Evolutionary conservation across 2,329 filamentous ascomycete genomes (phyloP), one percentile per base, ranked within the genome.

Genomic region (Akanthomyces muscarius): DNA sequence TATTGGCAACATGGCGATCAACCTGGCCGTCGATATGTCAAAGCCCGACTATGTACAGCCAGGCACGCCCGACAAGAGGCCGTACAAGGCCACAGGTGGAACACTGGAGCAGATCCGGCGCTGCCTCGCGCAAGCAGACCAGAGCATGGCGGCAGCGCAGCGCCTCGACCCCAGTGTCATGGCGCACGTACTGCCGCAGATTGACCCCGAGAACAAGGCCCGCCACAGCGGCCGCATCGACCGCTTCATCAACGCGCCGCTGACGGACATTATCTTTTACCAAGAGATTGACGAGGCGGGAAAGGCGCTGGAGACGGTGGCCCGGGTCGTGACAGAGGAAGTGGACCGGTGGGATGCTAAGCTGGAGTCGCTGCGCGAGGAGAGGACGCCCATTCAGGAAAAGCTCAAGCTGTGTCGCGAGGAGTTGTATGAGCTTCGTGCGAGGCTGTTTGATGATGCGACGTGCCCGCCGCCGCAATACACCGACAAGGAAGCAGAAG

Each of bases 251-350:
- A 58, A 58, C 42, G 55, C 55, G 25, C 55, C 55, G 44, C 42
- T 48, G 42, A 58, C 55, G 10, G 55, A 58, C 5, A 36, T 48
- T 4, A 38, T 58, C 11, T 58, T 36, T 28, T 48, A 58, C 42
- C 56, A 59, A 10, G 56, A 59, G 45, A 59, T 59, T 50, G 45
- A 48, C 21, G 56, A 59, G 14, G 56, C 45, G 3, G 45, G 56
- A n/a, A 16, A 23, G 56, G 56, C 56, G 30, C 33, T 51, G 56
- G 56, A 21, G 45, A 42, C 45, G 21, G 45, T 42, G 44, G 56
- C 56, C 8, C 25, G 36, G 8, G 44, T 59, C 3, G 56, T 59
- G 13, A 16, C 44, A 6, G 45, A 50, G 21, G 56, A 59, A 21
- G 44, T 41, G 21, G 56, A 51, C 44, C 18, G 55, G 28, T 58